Base-by-base conservation (phyloP, 2,329 filamentous ascomycete genomes). In the Magnaporthiopsis rhizophila region DNA sequence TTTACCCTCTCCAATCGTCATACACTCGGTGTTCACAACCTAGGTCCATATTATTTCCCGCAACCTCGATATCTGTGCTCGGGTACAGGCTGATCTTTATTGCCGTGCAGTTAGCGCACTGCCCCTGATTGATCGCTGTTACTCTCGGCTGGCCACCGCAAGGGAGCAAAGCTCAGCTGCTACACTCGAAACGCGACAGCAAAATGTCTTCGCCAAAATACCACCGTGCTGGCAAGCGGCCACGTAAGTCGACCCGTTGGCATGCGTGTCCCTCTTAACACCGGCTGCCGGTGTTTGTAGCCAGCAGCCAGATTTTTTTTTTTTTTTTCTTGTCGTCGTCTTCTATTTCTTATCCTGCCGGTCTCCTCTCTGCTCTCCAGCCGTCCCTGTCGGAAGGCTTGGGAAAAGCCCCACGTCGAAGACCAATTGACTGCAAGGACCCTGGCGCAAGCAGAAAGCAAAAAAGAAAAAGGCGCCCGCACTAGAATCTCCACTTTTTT, bases 161-260 rank as follows among this genome's bases (percentile, higher is more conserved):
- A 24, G 45, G 3, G 4, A 8, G 45, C 26, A 26, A 26, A 26
- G 26, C 26, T 61, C 21, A 30, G 24, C 30, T 53, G 45, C 45
- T 21, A 21, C 58, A 26, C 26, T 32, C 53, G 18, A 62, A 36
- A 45, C 34, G 59, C 15, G 32, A 28, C 53, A 30, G 24, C 21
- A 63, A 59, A 50, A 73, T 73, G 71, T 71, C 71, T 18, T 71
- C 72, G 18, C 69, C 72, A 15, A 70, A 73, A 59, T 66, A 69
- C 63, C 70, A 69, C 63, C 70, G 72, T 30, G 70, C 71, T 24
- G 72, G 72, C 34, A 73, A 73, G 65, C 70, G 72, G 65, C 70
- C 69, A 38, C 66, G 71, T 72, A 72, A 72, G 71, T 73, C 26
- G 21, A 13, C 18, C 28, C 26, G 11, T 56, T 56, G 45, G 2